Conservation (phyloP, 345 rosid species). For the Mangifera indica region DNA sequence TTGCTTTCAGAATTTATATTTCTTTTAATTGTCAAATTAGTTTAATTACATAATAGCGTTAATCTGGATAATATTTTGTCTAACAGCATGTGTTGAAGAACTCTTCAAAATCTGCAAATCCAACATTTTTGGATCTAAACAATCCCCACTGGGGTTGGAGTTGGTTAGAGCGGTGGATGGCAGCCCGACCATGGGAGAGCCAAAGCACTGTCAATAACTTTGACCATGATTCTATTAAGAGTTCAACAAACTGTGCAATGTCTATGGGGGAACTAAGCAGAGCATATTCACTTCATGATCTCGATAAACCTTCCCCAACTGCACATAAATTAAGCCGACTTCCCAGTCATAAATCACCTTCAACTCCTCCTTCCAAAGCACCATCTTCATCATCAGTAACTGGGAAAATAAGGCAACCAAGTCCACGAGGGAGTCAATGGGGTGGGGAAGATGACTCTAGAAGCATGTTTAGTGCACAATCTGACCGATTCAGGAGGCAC, state of each 20-base stretch:
- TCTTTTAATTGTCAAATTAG: background rate
- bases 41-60: background rate
- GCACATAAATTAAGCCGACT: slow-evolving; percentile 38
- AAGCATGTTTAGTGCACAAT: slow-evolving; percentile 55
- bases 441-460: slow-evolving; percentile 62
- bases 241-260: slow-evolving; percentile 46
- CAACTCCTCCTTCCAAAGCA: slow-evolving; percentile 47
- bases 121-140: slow-evolving; percentile 64
- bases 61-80: slow-evolving; percentile 16
- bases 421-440: slow-evolving; percentile 48
- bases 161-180: slow-evolving; percentile 98
- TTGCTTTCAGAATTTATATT: background rate
- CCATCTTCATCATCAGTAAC: slow-evolving; percentile 40
- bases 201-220: slow-evolving; percentile 38
- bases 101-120: slow-evolving; percentile 44
- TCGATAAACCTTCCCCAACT: slow-evolving; percentile 42
- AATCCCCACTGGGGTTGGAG: slow-evolving; percentile 97
- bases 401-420: slow-evolving; percentile 36
- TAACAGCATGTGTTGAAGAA: slow-evolving; percentile 64
- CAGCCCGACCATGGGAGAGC: slow-evolving; percentile 73
- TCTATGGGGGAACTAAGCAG: slow-evolving; percentile 52
- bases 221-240: slow-evolving; percentile 61
- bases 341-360: slow-evolving; percentile 46
- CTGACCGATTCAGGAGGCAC: slow-evolving; percentile 66
- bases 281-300: slow-evolving; percentile 34